A percentile compares a stretch with the other conserved stretches of the same genome.
phyloP scores from a whole-genome alignment of 257 asterid species.

The Lithospermum erythrorhizon region DNA sequence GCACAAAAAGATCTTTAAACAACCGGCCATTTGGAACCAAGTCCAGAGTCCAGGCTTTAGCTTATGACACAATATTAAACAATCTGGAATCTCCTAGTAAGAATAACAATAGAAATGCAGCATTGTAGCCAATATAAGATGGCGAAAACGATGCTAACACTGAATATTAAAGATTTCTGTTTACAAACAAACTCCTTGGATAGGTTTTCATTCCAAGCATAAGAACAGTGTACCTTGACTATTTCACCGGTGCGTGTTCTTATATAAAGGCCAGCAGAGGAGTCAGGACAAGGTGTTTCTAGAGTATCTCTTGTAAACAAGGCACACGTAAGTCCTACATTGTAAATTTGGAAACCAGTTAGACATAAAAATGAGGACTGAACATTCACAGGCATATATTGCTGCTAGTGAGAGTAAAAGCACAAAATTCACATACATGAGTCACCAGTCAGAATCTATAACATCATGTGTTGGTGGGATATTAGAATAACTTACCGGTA shows the following conservation, averaged over 20 bases:
- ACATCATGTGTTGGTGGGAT: constrained; percentile 3
- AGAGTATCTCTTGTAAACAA: constrained; percentile 50
- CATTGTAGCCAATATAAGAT: background rate
- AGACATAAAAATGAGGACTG: constrained; percentile 9
- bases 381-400: background rate
- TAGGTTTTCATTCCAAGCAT: constrained; percentile 19
- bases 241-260: constrained; percentile 73
- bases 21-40: background rate
- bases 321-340: constrained; percentile 76
- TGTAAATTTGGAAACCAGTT: constrained; percentile 20
- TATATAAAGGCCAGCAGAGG: constrained; percentile 77
- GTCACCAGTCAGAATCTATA: constrained; percentile 1
- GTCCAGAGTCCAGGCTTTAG: background rate
- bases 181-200: constrained; percentile 5
- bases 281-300: constrained; percentile 67
- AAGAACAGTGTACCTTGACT: constrained; percentile 59
- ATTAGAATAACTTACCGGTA: constrained; percentile 43
- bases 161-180: background rate
- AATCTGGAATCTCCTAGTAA: background rate
- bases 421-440: background rate
- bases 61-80: background rate
- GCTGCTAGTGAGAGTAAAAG: background rate
- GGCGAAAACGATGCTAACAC: background rate
- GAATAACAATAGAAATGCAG: background rate
- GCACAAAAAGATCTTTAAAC: background rate